Evolutionary conservation across 2,329 filamentous ascomycete species (phyloP).

Genomic region (Apiospora aurea): DNA sequence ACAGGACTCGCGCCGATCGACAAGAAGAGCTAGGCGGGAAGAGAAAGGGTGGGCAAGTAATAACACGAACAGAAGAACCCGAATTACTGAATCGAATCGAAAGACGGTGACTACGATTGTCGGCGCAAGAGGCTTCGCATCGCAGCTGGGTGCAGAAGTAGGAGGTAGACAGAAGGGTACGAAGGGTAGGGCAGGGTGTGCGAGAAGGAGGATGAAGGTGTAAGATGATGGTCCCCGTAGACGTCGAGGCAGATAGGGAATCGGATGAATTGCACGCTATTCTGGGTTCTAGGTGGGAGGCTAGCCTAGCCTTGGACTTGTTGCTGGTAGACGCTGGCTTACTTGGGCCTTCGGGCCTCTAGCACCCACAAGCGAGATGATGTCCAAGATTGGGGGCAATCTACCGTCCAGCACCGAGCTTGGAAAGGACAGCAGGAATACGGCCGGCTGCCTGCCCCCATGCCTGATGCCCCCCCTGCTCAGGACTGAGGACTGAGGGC

Average conservation of each 20-base stretch:
- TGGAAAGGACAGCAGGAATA: constrained; percentile 6
- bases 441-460: neutral
- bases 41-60: constrained; percentile 7
- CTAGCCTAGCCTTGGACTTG: neutral
- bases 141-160: constrained; percentile 14
- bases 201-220: constrained; percentile 12
- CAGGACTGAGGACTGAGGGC: no score
- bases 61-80: constrained; percentile 16
- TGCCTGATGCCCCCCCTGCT: neutral
- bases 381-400: constrained; percentile 23
- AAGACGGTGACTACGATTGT: constrained; percentile 19
- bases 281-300: constrained; percentile 2
- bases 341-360: neutral
- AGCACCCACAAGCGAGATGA: constrained; percentile 23
- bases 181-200: neutral
- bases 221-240: constrained; percentile 18
- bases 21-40: constrained; percentile 11
- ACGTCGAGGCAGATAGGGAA: neutral
- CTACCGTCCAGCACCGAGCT: constrained; percentile 5
- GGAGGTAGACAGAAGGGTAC: neutral
- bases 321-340: constrained; percentile 4
- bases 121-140: constrained; percentile 20
- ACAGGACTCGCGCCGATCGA: constrained; percentile 20
- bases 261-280: constrained; percentile 21
- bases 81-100: constrained; percentile 17